Base-by-base conservation (phyloP, 176 grass and related monocot genomes). In the Canna indica region DNA sequence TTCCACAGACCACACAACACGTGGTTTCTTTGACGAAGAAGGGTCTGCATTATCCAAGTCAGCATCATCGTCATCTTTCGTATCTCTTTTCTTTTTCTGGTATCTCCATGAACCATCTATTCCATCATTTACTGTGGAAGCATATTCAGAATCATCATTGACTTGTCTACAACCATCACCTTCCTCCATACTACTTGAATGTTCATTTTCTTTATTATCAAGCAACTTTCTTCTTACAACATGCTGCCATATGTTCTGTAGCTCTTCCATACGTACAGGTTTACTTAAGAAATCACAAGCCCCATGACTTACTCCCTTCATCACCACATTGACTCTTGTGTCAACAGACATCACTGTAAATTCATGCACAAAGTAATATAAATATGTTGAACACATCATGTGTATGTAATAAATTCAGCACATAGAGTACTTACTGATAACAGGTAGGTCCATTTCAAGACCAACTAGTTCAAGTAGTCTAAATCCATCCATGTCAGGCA, bases 181-280 rank as follows among this genome's bases (percentile, higher is more conserved):
- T 68, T 99, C 95, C 67, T 99, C 95, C 61, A 90, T 73, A 70
- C 95, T 99, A 80, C 87, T 90, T 64, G 95, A 99, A 77, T 85
- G 78, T 52, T 99, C 95, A 50, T 77, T 61, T 29, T 99, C 95
- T 73, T 87, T 99, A 75, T 47, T 75, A 72, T 85, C 95, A 68
- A 58, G 69, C 39, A 62, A 78, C 32, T 88, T 99, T 72, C 92
- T 99, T 80, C 95, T 83, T 36, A 99, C 30, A 72, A 99, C 95
- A 80, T 99, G 95, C 78, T 99, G 95, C 95, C 95, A 99, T 62
- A 99, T 99, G 64, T 99, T 99, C 80, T 93, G 92, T 45, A 99
- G 57, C 72, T 99, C 95, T 72, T 93, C 95, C 90, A 94, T 84
- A 71, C 95, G 88, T 27, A 99, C 95, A 0, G 95, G 95, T 70